These are phyloP conservation scores for Amphicarpaea edgeworthii DNA, from an alignment of 306 rosid genomes.

Conservation along the genomic window DNA sequence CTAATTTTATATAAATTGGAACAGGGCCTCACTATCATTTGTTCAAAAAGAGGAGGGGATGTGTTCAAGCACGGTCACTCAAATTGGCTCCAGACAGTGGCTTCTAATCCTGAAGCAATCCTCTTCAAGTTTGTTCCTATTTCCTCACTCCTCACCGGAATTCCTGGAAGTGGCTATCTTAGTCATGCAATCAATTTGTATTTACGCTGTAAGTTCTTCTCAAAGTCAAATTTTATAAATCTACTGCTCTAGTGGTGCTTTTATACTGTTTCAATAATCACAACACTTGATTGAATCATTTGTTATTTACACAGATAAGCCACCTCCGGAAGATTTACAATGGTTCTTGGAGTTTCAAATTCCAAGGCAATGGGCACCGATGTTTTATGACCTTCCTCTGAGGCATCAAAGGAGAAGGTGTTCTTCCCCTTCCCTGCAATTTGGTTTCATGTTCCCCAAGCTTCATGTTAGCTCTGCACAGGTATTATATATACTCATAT, in stretches of 20 bases:
- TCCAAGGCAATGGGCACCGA: constrained; percentile 93
- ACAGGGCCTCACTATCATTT: constrained; percentile 80
- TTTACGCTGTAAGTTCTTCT: constrained; percentile 71
- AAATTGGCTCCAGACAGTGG: constrained; percentile 90
- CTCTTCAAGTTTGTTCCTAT: constrained; percentile 87
- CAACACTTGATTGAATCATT: constrained; percentile 1
- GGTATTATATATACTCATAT: too few species aligned
- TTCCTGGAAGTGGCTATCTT: constrained; percentile 89
- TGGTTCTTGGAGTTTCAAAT: constrained; percentile 90
- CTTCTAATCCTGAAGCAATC: constrained; percentile 82
- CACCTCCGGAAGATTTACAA: constrained; percentile 71
- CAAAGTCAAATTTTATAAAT: not conserved
- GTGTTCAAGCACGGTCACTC: constrained; percentile 71
- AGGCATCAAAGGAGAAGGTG: constrained; percentile 68
- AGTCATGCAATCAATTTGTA: constrained; percentile 92
- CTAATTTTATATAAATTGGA: constrained; percentile 37
- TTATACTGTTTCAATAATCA: constrained; percentile 2
- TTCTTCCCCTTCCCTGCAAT: constrained; percentile 68
- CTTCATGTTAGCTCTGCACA: constrained; percentile 61
- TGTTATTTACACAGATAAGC: constrained; percentile 71
- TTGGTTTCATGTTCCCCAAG: constrained; percentile 72
- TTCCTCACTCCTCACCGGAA: constrained; percentile 83
- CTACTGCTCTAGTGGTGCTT: not conserved
- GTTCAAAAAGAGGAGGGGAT: constrained; percentile 89
- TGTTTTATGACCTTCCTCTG: constrained; percentile 85